Base-by-base conservation (phyloP, 1,284 basidiomycete species). In the Rhodotorula mucilaginosa region DNA sequence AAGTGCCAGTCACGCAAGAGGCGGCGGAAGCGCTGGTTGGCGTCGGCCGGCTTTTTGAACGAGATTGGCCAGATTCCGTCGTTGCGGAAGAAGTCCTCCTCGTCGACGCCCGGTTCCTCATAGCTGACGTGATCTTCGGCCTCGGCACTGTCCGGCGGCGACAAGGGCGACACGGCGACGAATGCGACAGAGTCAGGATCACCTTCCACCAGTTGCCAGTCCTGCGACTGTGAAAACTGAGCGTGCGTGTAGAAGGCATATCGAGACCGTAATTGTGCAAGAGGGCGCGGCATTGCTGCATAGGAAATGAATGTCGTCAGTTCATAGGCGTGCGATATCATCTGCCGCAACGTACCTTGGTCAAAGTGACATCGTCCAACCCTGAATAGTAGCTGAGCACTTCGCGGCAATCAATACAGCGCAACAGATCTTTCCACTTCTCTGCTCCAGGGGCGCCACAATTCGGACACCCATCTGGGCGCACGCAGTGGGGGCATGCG, bases 71-170 rank as follows among this genome's bases (percentile, higher is more conserved):
- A 7, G 3, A 65, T 8, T 8, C 3, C 29, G 10, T 65, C 21
- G 56, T 51, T 21, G 47, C 39, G 31, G 2, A 10, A 12, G 6
- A 39, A 39, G 1, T 13, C 23, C 31, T 6, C 23, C 15, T 49
- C 4, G 0, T 4, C 21, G 18, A 31, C 47, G 16, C 7, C 34
- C 6, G 3, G 5, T 1, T 18, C 26, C 21, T 7, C 26, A 6
- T n/a, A 16, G 23, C 13, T 13, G 34, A 39, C 18, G 6, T 23
- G 23, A 23, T 15, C 15, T 15, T 15, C 23, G 6, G 21, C 16
- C 10, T 2, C 10, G 31, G 6, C 10, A 3, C 34, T 46, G 34
- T 13, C 16, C 23, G 39, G 10, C 23, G 12, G 23, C 12, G 12
- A 7, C 16, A 8, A 39, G 18, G 57, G 19, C 6, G 31, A 39